Percentiles rank a stretch among this genome's conserved stretches.
phyloP scores from a whole-genome alignment of 768 basidiomycete genomes.

The Podaxis carcinomalis region DNA sequence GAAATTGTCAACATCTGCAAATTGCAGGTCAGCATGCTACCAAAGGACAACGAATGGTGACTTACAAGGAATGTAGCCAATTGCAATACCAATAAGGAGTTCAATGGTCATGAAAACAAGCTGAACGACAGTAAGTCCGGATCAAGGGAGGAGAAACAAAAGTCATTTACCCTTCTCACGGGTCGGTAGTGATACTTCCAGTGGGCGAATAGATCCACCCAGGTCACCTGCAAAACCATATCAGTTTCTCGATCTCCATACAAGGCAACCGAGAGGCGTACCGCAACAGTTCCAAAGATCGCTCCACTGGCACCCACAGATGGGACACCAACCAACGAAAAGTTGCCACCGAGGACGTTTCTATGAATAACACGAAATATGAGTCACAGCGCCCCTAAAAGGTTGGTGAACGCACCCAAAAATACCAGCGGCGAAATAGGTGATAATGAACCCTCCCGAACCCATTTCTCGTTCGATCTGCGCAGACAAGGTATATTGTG shows the following conservation, averaged over 20 bases:
- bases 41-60: slow-evolving; percentile 2
- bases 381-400: not conserved
- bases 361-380: slow-evolving; percentile 27
- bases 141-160: not conserved
- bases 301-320: slow-evolving; percentile 93
- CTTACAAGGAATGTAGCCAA: slow-evolving; percentile 82
- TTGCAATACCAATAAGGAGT: slow-evolving; percentile 77
- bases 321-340: slow-evolving; percentile 82
- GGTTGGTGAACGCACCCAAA: slow-evolving; percentile 59
- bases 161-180: slow-evolving; percentile 58
- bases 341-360: slow-evolving; percentile 90
- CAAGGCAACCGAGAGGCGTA: slow-evolving; percentile 25
- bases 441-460: slow-evolving; percentile 75
- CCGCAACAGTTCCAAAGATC: slow-evolving; percentile 83
- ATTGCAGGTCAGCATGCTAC: not conserved
- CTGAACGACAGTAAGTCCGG: slow-evolving; percentile 30
- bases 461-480: slow-evolving; percentile 93
- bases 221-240: slow-evolving; percentile 47
- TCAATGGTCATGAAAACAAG: slow-evolving; percentile 83
- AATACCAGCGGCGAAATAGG: slow-evolving; percentile 88
- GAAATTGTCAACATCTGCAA: slow-evolving; percentile 83
- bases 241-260: not conserved
- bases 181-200: slow-evolving; percentile 89
- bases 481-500: slow-evolving; percentile 74
- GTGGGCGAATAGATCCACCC: slow-evolving; percentile 89